Base-by-base conservation (phyloP, 805 yeast genomes). In the Sugiyamaella boreocaroliniensis region DNA sequence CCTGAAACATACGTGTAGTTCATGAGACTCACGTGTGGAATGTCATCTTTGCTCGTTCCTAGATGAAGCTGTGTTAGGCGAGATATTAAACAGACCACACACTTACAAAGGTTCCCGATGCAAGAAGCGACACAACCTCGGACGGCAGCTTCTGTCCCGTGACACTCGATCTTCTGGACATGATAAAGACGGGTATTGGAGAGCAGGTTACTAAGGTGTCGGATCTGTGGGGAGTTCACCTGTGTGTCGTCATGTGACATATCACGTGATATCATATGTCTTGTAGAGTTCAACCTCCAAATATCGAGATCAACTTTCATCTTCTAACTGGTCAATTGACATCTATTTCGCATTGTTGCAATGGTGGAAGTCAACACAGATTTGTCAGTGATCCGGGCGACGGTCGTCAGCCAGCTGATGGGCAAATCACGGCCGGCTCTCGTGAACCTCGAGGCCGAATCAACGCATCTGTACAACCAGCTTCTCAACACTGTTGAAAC, bases 1-100 rank as follows among this genome's bases (percentile, higher is more conserved):
- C 66, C 52, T 43, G 65, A 64, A 2, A 84, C 68, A 65, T 82
- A 87, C 3, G 90, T 82, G 68, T 87, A 92, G 69, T 88, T 92
- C 98, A 92, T 92, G 57, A 92, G 75, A 16, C 93, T 80, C 2
- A 89, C 96, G 55, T 90, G 93, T 5, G 98, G 98, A 45, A 80
- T 68, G 60, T 84, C 76, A 44, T 86, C 77, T 49, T 74, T 72
- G 54, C 89, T 79, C 1, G 98, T 92, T 2, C 92, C 97, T 46
- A 90, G 74, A 67, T 90, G 97, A 41, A 90, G 80, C 66, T 74
- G 42, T 32, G 20, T n/a, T 45, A 15, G 26, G 9, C 15, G 1
- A 29, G 2, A 1, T 5, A 10, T 9, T 15, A 14, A 37, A 42
- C 3, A 15, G 14, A 6, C 14, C 26, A 7, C 14, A 11, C 8